phyloP scores from a whole-genome alignment of 2,329 filamentous ascomycete species.

The Colletotrichum sp. region DNA sequence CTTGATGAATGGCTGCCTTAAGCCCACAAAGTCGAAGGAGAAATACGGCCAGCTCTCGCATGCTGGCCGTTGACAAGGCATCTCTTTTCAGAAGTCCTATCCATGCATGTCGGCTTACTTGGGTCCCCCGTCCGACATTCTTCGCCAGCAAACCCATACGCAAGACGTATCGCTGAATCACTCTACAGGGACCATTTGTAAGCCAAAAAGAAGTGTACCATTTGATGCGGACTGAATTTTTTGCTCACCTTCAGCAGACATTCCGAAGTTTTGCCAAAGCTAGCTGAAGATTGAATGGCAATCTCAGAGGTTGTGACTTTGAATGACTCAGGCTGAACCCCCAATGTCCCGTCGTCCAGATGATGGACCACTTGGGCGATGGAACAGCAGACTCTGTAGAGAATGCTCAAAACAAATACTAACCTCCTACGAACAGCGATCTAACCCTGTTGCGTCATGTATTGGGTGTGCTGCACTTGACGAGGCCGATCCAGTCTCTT shows the following conservation, averaged over 20 bases:
- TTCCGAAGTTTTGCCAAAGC: not conserved
- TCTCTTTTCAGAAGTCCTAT: not conserved
- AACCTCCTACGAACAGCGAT: not conserved
- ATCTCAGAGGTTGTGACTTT: not conserved
- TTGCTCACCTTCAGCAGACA: not conserved
- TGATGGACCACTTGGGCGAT: not conserved
- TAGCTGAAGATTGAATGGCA: not conserved
- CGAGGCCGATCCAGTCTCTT: not conserved
- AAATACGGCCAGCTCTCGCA: not conserved
- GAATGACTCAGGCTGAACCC: not conserved
- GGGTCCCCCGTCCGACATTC: not conserved
- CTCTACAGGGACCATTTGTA: not conserved
- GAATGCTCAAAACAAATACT: not conserved
- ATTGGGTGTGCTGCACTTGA: not conserved
- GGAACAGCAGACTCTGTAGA: not conserved
- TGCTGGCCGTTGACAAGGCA: not conserved
- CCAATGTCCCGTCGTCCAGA: not conserved
- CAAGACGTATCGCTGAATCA: not conserved
- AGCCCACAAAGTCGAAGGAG: not conserved
- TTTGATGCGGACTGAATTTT: not conserved
- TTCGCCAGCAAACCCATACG: not conserved
- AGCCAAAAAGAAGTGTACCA: not conserved
- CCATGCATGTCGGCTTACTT: not conserved
- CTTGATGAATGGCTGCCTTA: not conserved
- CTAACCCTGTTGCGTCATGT: not conserved